Base-by-base conservation (phyloP, 768 basidiomycete genomes). In the Mycena vulgaris region DNA sequence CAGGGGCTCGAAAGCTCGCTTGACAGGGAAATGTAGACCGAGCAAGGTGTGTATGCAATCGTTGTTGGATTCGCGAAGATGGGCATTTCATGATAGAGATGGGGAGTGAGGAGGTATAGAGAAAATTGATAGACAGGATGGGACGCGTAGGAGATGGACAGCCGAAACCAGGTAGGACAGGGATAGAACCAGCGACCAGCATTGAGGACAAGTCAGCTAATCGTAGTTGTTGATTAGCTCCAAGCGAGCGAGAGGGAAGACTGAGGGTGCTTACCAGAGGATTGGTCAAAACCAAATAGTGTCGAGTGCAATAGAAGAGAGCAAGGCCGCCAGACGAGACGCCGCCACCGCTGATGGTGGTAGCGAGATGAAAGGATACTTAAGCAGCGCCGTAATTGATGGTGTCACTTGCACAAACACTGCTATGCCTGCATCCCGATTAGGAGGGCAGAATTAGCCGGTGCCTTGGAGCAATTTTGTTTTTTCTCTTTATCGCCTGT, bases 41-140 rank as follows among this genome's bases (percentile, higher is more conserved):
- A 48, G 47, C 47, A 48, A 48, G 47, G 47, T 14, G 47, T 48
- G 47, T 14, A 48, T 48, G 47, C 47, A 48, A 48, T 48, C 47
- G 47, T 48, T 25, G 47, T 48, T 14, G n/a, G 47, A 48, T 48
- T 48, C n/a, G 47, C n/a, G 47, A 25, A 48, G 47, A 48, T 25
- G 8, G 16, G 47, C 5, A 8, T 48, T 19, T 23, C 9, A 21
- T 19, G 40, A 42, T 19, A 42, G 40, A 42, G 14, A 42, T 42
- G 40, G 40, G 17, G 7, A 48, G 47, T 14, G 47, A 48, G 47
- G 47, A 48, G n/a, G n/a, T 48, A 25, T 48, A 14, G 47, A 48
- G 47, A 48, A 25, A 23, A 48, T 48, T 23, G 47, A 25, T 23
- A 48, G 47, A 48, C n/a, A 48, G 42, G 47, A 48, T 25, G n/a